Conservation (phyloP, 2,329 filamentous ascomycete species). For the Eurotiales sp. region DNA sequence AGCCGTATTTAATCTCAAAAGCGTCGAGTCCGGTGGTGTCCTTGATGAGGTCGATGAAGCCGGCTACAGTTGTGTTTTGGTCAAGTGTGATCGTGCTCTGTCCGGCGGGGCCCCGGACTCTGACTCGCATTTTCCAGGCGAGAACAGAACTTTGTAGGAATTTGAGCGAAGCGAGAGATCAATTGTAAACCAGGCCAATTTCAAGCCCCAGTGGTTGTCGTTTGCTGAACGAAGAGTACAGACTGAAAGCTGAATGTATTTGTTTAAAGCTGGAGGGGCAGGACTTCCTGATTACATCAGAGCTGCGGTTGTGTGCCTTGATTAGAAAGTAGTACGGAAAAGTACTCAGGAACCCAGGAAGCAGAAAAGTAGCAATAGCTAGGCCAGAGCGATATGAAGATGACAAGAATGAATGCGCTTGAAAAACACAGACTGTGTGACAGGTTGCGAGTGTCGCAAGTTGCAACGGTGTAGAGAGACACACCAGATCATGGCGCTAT, state of each 20-base stretch:
- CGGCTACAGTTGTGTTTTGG: constrained; percentile 56
- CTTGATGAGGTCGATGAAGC: constrained; percentile 42
- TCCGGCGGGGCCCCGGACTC: constrained; percentile 71
- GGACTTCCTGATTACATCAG: background rate
- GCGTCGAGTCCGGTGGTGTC: constrained; percentile 60
- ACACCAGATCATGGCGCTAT: constrained; percentile 2
- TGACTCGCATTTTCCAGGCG: constrained; percentile 60
- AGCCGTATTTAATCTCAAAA: constrained; percentile 80
- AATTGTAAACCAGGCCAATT: background rate
- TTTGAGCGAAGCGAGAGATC: background rate
- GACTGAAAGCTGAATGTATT: too few species aligned
- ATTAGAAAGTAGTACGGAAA: background rate
- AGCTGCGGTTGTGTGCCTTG: background rate
- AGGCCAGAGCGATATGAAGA: background rate
- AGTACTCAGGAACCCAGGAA: too few species aligned
- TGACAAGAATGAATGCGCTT: too few species aligned
- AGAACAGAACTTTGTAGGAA: background rate
- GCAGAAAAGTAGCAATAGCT: too few species aligned
- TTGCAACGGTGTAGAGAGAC: background rate
- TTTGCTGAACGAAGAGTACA: too few species aligned
- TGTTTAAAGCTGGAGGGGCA: constrained; percentile 7
- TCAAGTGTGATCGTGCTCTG: constrained; percentile 66
- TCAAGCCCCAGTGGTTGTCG: too few species aligned
- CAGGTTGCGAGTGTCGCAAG: background rate
- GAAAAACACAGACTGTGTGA: too few species aligned